A percentile compares a stretch with the other conserved stretches of the same genome.
Conservation (phyloP, 768 basidiomycete genomes). For the Termitomyces sp. region DNA sequence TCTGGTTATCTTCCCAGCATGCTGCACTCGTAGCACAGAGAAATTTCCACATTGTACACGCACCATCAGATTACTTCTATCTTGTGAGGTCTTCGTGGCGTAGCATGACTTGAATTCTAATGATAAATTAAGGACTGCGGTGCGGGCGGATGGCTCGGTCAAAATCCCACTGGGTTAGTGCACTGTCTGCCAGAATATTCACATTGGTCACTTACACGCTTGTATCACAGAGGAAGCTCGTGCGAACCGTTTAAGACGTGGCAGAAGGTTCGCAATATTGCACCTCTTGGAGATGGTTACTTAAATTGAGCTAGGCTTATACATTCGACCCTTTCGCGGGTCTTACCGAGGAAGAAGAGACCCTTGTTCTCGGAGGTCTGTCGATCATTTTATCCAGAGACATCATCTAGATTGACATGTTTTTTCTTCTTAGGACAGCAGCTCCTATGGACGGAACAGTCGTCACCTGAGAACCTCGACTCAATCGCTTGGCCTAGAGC, state of each 20-base stretch:
- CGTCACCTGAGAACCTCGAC: slow-evolving; percentile 64
- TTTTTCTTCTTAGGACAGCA: slow-evolving; percentile 43
- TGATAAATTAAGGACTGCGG: slow-evolving; percentile 51
- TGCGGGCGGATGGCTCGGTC: slow-evolving; percentile 63
- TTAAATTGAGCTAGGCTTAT: not conserved
- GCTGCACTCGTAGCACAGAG: slow-evolving; percentile 51
- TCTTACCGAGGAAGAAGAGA: too few relatives aligned
- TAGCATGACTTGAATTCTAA: not conserved
- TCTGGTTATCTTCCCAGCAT: slow-evolving; percentile 66
- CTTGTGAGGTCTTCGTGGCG: slow-evolving; percentile 33
- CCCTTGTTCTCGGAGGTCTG: slow-evolving; percentile 16
- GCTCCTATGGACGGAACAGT: slow-evolving; percentile 72
- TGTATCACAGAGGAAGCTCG: slow-evolving; percentile 47
- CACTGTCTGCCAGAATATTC: not conserved
- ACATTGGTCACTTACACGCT: not conserved
- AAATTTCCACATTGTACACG: slow-evolving; percentile 60
- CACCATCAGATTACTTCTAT: slow-evolving; percentile 74
- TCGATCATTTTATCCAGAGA: not conserved
- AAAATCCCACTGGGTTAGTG: slow-evolving; percentile 33
- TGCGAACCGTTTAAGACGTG: slow-evolving; percentile 68
- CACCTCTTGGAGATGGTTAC: not conserved
- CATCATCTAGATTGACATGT: not conserved
- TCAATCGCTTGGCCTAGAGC: slow-evolving; percentile 69
- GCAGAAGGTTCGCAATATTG: slow-evolving; percentile 48
- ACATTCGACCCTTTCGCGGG: slow-evolving; percentile 63